phyloP scores from a whole-genome alignment of 805 yeast genomes.

The Candida sanyiensis region DNA sequence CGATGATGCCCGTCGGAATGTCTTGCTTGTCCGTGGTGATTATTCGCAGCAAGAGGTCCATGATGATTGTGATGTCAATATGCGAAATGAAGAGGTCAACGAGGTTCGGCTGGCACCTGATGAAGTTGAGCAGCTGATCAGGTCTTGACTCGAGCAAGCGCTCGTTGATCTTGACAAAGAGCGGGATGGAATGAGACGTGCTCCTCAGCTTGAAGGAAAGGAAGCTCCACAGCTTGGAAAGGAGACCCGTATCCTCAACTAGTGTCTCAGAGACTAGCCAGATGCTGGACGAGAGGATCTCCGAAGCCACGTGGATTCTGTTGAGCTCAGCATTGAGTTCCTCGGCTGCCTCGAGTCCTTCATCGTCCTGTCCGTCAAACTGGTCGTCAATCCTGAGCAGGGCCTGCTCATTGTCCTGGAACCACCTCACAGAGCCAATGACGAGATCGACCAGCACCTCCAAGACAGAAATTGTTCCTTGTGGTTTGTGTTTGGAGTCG shows the following conservation, averaged over 20 bases:
- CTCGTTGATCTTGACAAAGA: constrained; percentile 84
- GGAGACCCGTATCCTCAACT: constrained; percentile 60
- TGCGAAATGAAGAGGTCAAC: constrained; percentile 71
- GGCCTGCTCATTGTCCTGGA: constrained; percentile 21
- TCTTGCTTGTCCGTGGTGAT: constrained; percentile 91
- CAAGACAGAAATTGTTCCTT: constrained; percentile 33
- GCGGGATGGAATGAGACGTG: constrained; percentile 69
- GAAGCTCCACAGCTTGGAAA: constrained; percentile 73
- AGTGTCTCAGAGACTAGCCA: constrained; percentile 90
- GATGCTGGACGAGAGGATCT: constrained; percentile 80
- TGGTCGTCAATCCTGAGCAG: constrained; percentile 9
- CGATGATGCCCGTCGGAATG: constrained; percentile 82
- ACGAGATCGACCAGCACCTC: constrained; percentile 40
- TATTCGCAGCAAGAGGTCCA: constrained; percentile 84
- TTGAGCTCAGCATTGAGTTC: constrained; percentile 21
- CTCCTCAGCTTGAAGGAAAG: constrained; percentile 50
- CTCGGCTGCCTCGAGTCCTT: constrained; percentile 13
- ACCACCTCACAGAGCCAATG: constrained; percentile 37
- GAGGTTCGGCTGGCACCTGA: constrained; percentile 48
- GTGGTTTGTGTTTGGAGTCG: constrained; percentile 1
- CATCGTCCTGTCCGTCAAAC: constrained; percentile 1
- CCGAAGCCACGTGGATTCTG: constrained; percentile 64
- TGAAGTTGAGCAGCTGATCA: constrained; percentile 47
- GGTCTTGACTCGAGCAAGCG: constrained; percentile 79
- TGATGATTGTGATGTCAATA: constrained; percentile 81